A percentile compares a stretch with the other conserved stretches of the same genome.
phyloP scores from a whole-genome alignment of 2,329 filamentous ascomycete species.

The Emydomyces testavorans region DNA sequence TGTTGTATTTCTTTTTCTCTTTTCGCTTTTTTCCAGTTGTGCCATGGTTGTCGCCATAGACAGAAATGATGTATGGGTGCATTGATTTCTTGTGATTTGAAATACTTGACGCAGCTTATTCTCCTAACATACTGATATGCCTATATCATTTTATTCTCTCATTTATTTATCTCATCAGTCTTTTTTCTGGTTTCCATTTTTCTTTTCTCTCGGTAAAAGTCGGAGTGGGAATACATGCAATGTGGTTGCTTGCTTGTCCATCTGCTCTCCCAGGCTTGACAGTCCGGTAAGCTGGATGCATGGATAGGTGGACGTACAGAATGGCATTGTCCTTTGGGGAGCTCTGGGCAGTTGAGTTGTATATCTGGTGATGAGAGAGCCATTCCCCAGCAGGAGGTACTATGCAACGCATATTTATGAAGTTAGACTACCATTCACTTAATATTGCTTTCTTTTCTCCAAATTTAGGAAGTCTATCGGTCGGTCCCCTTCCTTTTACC shows the following conservation, averaged over 20 bases:
- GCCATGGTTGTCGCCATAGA: conserved; percentile 10
- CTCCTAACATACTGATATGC: conserved; percentile 6
- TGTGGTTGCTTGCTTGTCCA: neutral
- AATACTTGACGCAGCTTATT: conserved; percentile 17
- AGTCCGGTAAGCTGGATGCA: neutral
- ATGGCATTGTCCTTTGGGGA: neutral
- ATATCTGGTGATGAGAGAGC: neutral
- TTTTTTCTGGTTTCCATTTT: conserved; percentile 6
- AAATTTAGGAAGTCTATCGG: no score
- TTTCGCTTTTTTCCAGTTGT: conserved; percentile 6
- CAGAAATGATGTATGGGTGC: conserved; percentile 15
- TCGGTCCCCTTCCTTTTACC: no score
- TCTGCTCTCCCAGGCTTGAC: conserved; percentile 1
- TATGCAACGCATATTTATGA: no score
- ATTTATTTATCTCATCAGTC: conserved; percentile 12
- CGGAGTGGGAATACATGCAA: no score
- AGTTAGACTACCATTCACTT: no score
- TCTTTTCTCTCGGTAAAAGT: neutral
- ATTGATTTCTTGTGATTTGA: conserved; percentile 1
- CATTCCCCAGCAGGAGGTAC: no score
- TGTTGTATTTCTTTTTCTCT: conserved; percentile 1
- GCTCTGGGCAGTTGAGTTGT: neutral
- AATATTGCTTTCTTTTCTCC: no score
- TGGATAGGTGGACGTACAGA: neutral
- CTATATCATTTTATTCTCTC: conserved; percentile 14